These are phyloP conservation scores for Rhodamnia argentea DNA, from an alignment of 345 rosid genomes.

Conservation along the genomic window DNA sequence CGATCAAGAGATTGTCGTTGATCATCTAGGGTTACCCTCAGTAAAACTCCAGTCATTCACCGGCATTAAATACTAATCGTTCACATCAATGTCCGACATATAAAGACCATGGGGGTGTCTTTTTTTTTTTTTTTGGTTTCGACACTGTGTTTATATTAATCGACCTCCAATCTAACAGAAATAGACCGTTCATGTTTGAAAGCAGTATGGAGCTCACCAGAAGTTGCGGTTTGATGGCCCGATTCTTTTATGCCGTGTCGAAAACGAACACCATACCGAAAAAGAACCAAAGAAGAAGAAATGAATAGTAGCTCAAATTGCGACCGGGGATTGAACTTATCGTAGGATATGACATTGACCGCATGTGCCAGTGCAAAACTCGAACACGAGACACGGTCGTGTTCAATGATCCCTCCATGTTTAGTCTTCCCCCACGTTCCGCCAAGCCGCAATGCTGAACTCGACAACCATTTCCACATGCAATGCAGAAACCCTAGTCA, in stretches of 20 bases:
- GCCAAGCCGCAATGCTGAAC: background rate
- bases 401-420: background rate
- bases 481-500: background rate
- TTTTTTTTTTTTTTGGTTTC: background rate
- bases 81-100: background rate
- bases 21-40: background rate
- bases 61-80: background rate
- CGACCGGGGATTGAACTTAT: background rate
- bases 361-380: background rate
- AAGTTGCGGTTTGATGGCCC: background rate
- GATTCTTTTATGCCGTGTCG: background rate
- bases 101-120: background rate
- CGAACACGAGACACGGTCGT: background rate
- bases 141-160: background rate
- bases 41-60: background rate
- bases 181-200: background rate
- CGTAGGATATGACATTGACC: background rate
- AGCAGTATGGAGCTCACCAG: background rate
- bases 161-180: background rate
- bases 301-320: background rate
- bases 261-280: background rate
- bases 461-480: background rate
- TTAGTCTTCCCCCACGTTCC: background rate
- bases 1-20: background rate
- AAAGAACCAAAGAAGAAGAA: background rate